A percentile compares a stretch with the other conserved stretches of the same genome.
These are phyloP conservation scores for Thelephora terrestris DNA, from an alignment of 1,284 basidiomycete species.

Conservation along the genomic window DNA sequence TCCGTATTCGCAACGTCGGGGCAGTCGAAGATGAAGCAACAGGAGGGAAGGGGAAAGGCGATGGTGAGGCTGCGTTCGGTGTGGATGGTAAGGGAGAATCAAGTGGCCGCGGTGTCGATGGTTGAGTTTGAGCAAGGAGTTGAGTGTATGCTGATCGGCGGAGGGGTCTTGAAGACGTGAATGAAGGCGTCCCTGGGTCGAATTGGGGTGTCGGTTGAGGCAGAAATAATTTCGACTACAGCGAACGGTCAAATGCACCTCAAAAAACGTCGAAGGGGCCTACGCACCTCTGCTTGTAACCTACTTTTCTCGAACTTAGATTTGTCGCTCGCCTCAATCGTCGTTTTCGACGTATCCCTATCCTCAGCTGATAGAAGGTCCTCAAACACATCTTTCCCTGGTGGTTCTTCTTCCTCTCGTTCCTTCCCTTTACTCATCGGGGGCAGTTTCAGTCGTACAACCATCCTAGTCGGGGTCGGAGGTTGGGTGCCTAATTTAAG, in stretches of 20 bases:
- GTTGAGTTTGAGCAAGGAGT: constrained; percentile 14
- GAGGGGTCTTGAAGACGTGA: constrained; percentile 47
- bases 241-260: neutral
- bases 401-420: constrained; percentile 41
- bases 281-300: constrained; percentile 55
- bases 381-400: constrained; percentile 61
- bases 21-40: constrained; percentile 26
- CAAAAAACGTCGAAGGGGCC: neutral
- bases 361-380: constrained; percentile 66
- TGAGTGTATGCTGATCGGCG: constrained; percentile 40
- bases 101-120: constrained; percentile 18
- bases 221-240: constrained; percentile 43
- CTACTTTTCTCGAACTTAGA: constrained; percentile 69
- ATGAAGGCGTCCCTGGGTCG: constrained; percentile 30
- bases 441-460: constrained; percentile 46
- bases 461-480: constrained; percentile 17
- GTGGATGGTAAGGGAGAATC: constrained; percentile 30
- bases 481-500: constrained; percentile 25
- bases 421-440: constrained; percentile 49
- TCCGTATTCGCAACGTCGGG: constrained; percentile 61
- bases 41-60: constrained; percentile 22
- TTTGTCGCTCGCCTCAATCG: constrained; percentile 59
- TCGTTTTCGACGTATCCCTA: constrained; percentile 70
- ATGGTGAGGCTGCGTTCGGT: constrained; percentile 18
- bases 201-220: constrained; percentile 28